Evolutionary conservation across 352 stramenopile species (phyloP).

Genomic region (Phytopythium boreale): DNA sequence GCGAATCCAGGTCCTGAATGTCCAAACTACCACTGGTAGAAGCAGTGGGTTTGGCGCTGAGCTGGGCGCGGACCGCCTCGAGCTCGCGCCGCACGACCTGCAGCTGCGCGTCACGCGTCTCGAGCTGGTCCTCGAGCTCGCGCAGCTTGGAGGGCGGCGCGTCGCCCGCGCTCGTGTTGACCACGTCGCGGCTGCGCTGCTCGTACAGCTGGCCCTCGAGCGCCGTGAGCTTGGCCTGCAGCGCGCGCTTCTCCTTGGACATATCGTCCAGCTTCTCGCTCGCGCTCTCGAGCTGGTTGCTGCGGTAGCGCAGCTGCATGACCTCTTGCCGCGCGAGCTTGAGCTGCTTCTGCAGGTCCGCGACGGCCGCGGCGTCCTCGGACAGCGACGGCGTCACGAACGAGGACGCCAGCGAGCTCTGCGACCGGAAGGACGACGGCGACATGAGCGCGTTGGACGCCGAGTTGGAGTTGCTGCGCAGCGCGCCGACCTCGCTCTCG

Average conservation of each 20-base stretch:
- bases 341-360: slow-evolving; percentile 68
- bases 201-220: slow-evolving; percentile 78
- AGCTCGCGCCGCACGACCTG: slow-evolving; percentile 45
- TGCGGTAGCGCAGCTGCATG: slow-evolving; percentile 82
- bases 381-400: slow-evolving; percentile 23
- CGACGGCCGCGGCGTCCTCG: slow-evolving; percentile 39
- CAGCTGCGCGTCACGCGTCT: slow-evolving; percentile 29
- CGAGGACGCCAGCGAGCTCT: slow-evolving; percentile 12
- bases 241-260: slow-evolving; percentile 75
- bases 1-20: slow-evolving; percentile 17
- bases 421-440: slow-evolving; percentile 7
- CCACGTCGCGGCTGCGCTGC: slow-evolving; percentile 60
- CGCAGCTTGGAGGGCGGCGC: slow-evolving; percentile 39
- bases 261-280: slow-evolving; percentile 64
- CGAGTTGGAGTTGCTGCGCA: slow-evolving; percentile 4
- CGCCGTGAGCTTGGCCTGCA: slow-evolving; percentile 77
- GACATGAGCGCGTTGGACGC: slow-evolving; percentile 4
- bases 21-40: slow-evolving; percentile 12
- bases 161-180: slow-evolving; percentile 20
- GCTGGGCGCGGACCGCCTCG: slow-evolving; percentile 31
- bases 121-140: slow-evolving; percentile 49
- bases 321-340: slow-evolving; percentile 78
- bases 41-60: slow-evolving; percentile 8
- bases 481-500: slow-evolving; percentile 39
- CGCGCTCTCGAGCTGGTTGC: slow-evolving; percentile 72